Base-by-base conservation (phyloP, 1,139 yeast species). In the Taphrina sp. region DNA sequence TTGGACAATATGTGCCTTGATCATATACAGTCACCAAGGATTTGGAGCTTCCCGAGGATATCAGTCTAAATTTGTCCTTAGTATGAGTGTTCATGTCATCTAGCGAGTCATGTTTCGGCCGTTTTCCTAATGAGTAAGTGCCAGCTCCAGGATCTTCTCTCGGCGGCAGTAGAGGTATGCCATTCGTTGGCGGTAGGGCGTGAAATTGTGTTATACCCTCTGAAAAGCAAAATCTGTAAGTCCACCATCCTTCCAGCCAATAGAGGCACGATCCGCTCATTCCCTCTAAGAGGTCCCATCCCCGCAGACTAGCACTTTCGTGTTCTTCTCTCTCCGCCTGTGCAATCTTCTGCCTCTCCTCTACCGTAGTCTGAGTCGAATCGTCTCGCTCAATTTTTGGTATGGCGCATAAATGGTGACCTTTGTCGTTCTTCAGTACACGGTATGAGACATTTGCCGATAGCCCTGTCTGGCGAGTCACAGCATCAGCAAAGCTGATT, bases 1-100 rank as follows among this genome's bases (percentile, higher is more conserved):
- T 65, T 64, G 86, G 95, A 70, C 97, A 90, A 0, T 75, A 63
- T 3, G 81, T 79, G 1, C 97, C 97, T 58, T 75, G 71, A 0
- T 69, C 72, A 12, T 85, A 69, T 1, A 72, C 69, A 60, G 85
- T 88, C 52, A 77, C 73, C 22, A 83, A 66, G 60, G 75, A 75
- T 58, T 74, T 73, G 0, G 72, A 67, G 2, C 72, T 72, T 36
- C 72, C 74, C 31, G 70, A 67, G n/a, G n/a, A n/a, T n/a, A n/a
- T n/a, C 47, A 66, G 64, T 2, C 65, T 62, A 23, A 59, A 59
- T 5, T 70, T 46, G 37, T 61, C 64, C 59, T 61, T 63, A 42
- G 34, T 61, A 47, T 57, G 65, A 31, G 31, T 7, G 1, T 20
- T 20, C 29, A 23, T 14, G 8, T 14, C 31, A 24, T 36, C 49